These are phyloP conservation scores for Polyplosphaeria fusca DNA, from an alignment of 495 filamentous ascomycete species.

Conservation along the genomic window DNA sequence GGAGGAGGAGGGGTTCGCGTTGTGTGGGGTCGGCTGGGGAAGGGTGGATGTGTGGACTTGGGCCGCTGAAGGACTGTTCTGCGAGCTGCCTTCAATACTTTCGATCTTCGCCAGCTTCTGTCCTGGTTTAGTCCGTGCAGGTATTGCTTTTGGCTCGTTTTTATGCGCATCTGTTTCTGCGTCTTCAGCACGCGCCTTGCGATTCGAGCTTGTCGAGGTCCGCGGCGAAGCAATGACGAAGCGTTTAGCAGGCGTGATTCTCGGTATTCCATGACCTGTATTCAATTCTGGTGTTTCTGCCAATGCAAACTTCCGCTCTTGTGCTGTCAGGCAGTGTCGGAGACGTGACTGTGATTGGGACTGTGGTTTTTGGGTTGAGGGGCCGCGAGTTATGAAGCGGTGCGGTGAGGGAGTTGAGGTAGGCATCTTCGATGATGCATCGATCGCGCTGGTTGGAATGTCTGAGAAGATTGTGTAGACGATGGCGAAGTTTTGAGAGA, in stretches of 20 bases:
- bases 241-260: constrained; percentile 15
- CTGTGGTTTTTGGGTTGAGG: constrained; percentile 1
- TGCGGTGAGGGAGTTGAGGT: constrained; percentile 23
- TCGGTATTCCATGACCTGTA: not conserved
- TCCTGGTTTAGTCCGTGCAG: not conserved
- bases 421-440: constrained; percentile 11
- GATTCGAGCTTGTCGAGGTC: not conserved
- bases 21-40: no score
- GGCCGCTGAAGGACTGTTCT: constrained; percentile 2
- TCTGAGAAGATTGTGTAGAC: not conserved
- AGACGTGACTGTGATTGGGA: constrained; percentile 15
- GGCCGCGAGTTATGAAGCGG: constrained; percentile 17
- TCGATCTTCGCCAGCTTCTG: constrained; percentile 7
- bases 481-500: not conserved
- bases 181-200: not conserved
- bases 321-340: constrained; percentile 17
- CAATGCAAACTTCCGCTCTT: not conserved
- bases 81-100: constrained; percentile 26
- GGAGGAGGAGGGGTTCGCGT: no score
- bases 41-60: no score
- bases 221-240: constrained; percentile 16
- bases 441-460: not conserved
- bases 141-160: not conserved
- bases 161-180: not conserved
- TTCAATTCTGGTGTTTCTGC: not conserved